Evolutionary conservation across 768 basidiomycete genomes (phyloP).

Genomic region (Cubamyces lactineus): DNA sequence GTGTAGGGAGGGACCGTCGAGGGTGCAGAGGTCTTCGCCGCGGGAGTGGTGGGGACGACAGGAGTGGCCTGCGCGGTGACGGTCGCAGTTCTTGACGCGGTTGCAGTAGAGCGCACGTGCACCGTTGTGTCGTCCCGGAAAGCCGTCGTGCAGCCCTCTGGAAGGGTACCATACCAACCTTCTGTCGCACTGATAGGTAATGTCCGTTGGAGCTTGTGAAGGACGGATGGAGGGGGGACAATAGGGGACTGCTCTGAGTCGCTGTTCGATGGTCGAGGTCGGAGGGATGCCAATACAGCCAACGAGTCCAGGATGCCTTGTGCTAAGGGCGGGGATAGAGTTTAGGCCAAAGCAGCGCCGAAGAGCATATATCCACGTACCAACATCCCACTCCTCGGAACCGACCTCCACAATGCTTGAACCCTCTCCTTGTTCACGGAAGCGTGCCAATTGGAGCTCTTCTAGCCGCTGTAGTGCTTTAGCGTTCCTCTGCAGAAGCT

Average conservation of each 20-base stretch:
- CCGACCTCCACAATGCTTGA: conserved; percentile 56
- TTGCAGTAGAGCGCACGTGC: conserved; percentile 51
- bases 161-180: conserved; percentile 79
- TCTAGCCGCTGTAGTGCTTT: conserved; percentile 65
- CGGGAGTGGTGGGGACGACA: conserved; percentile 33
- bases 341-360: conserved; percentile 14
- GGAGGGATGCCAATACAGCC: conserved; percentile 65
- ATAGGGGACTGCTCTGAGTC: conserved; percentile 47
- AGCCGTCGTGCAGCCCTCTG: conserved; percentile 56
- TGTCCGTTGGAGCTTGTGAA: conserved; percentile 74
- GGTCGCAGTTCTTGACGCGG: conserved; percentile 36
- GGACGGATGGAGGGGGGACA: conserved; percentile 61
- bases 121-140: conserved; percentile 78
- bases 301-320: conserved; percentile 75
- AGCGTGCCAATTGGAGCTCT: conserved; percentile 62
- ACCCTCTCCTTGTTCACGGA: conserved; percentile 50
- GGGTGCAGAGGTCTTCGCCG: conserved; percentile 31
- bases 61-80: conserved; percentile 33
- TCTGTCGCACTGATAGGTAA: conserved; percentile 59
- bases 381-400: conserved; percentile 84
- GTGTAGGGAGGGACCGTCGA: conserved; percentile 35
- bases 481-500: conserved; percentile 67
- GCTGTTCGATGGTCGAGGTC: conserved; percentile 59
- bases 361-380: conserved; percentile 44
- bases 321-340: conserved; percentile 45